Base-by-base conservation (phyloP, 768 basidiomycete species). In the Suillus ampliporus region DNA sequence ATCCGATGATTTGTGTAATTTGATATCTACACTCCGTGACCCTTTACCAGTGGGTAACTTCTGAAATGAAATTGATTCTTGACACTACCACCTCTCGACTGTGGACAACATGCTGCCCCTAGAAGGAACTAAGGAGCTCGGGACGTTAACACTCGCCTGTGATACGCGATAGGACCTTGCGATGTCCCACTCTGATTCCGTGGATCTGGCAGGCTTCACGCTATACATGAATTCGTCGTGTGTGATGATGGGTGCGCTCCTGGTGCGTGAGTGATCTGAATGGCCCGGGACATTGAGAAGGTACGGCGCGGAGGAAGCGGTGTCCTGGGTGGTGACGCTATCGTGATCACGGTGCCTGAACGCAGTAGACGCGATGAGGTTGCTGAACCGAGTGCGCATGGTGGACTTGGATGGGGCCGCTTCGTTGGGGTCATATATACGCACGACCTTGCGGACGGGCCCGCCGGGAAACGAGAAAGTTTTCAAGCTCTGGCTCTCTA, bases 241-340 rank as follows among this genome's bases (percentile, higher is more conserved):
- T 26, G 23, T 40, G 6, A 40, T 28, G 17, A 28, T 26, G 26
- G 54, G 54, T 26, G 11, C 26, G 6, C 54, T 56, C 54, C 23
- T 56, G 11, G 54, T 56, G 23, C 54, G 54, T 15, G 38, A 56
- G 17, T 56, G 54, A 56, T 56, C 54, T 40, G 50, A 51, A 51
- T 51, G 50, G 28, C 26, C 10, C 17, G 38, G 54, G 17, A 56
- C 38, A 23, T 40, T 40, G 38, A 41, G 38, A 17, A 56, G 37
- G 54, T 56, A 28, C 3, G 54, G 38, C 6, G 26, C 13, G 38
- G 54, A 40, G 17, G 38, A 56, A 56, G 23, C 26, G 4, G 57
- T 41, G 21, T 61, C 61, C 14, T 60, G 61, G 1, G 61, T 61
- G 11, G 61, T 60, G 40, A 61, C 41, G 19, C 57, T 61, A 28